These are phyloP conservation scores for Erysimum cheiranthoides DNA, from an alignment of 345 rosid genomes.

Conservation along the genomic window DNA sequence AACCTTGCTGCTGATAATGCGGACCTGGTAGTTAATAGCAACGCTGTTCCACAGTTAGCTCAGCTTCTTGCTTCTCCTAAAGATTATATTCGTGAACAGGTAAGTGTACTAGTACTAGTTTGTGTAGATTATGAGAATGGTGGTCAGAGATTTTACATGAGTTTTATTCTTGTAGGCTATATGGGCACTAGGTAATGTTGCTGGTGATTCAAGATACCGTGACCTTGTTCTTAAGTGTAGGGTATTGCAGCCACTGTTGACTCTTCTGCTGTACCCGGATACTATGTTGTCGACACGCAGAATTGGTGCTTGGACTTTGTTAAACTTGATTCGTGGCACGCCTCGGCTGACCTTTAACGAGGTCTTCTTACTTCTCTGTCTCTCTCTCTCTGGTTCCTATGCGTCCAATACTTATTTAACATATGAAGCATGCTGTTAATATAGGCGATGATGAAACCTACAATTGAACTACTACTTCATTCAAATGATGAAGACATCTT, in stretches of 20 bases:
- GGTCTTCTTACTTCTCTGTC: slow-evolving; percentile 32
- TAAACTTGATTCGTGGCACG: slow-evolving; percentile 64
- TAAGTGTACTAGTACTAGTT: slow-evolving; percentile 11
- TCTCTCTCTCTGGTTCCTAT: background rate
- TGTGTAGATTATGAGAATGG: no score
- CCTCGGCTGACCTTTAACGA: slow-evolving; percentile 61
- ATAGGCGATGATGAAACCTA: slow-evolving; percentile 73
- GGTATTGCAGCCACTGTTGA: slow-evolving; percentile 57
- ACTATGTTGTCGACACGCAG: slow-evolving; percentile 61
- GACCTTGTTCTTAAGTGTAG: slow-evolving; percentile 59
- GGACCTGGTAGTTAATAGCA: slow-evolving; percentile 58
- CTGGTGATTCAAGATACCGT: slow-evolving; percentile 60
- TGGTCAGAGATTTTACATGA: background rate
- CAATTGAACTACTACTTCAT: background rate
- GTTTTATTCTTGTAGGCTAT: slow-evolving; percentile 51
- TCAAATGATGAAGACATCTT: background rate
- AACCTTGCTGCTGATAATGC: slow-evolving; percentile 67
- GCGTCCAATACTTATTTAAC: background rate
- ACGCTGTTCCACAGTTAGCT: slow-evolving; percentile 65
- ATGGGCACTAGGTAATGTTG: slow-evolving; percentile 70
- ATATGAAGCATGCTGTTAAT: slow-evolving; percentile 9
- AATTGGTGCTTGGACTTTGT: slow-evolving; percentile 63
- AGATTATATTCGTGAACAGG: slow-evolving; percentile 75
- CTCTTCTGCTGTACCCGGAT: slow-evolving; percentile 52
- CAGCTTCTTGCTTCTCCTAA: slow-evolving; percentile 61